Conservation (phyloP, 78 protist genomes). For the Mantamonas sphyraenae region DNA sequence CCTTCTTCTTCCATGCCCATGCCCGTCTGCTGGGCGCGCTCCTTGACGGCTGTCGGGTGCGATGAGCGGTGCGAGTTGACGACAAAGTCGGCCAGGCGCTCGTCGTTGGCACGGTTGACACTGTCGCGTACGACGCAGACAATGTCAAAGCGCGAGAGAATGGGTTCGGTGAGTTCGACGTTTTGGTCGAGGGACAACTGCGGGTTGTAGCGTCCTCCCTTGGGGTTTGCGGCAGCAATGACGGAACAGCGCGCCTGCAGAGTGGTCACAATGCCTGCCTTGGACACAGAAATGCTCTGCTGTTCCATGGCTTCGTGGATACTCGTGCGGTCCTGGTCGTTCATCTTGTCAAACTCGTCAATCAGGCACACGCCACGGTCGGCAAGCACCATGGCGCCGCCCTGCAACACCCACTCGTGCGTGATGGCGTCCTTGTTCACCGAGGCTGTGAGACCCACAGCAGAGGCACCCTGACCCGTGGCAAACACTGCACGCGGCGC, state of each 20-base stretch:
- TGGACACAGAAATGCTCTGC: conserved; percentile 95
- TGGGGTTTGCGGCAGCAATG: conserved; percentile 99
- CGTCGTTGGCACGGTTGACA: conserved; percentile 62
- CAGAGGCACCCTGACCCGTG: conserved; percentile 96
- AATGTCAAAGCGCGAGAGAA: conserved; percentile 96
- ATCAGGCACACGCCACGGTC: conserved; percentile 97
- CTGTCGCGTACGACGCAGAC: conserved; percentile 82
- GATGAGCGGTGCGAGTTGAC: conserved; percentile 57
- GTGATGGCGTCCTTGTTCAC: conserved; percentile 93
- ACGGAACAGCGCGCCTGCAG: conserved; percentile 94
- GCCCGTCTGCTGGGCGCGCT: background rate
- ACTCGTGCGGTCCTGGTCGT: conserved; percentile 89
- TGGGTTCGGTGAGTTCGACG: conserved; percentile 95
- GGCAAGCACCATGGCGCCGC: conserved; percentile 99
- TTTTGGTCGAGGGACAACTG: conserved; percentile 65
- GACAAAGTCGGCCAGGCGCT: conserved; percentile 81
- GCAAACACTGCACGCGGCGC: conserved; percentile 95
- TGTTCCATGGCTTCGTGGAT: conserved; percentile 99
- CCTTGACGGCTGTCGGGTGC: background rate
- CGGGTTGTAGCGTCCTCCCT: conserved; percentile 81
- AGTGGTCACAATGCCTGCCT: conserved; percentile 98
- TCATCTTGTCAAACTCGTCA: conserved; percentile 99
- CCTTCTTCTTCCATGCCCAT: background rate
- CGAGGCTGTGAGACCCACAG: conserved; percentile 99
- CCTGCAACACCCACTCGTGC: conserved; percentile 93